phyloP scores from a whole-genome alignment of 192 early-diverging fungal species.

The Mortierella claussenii region DNA sequence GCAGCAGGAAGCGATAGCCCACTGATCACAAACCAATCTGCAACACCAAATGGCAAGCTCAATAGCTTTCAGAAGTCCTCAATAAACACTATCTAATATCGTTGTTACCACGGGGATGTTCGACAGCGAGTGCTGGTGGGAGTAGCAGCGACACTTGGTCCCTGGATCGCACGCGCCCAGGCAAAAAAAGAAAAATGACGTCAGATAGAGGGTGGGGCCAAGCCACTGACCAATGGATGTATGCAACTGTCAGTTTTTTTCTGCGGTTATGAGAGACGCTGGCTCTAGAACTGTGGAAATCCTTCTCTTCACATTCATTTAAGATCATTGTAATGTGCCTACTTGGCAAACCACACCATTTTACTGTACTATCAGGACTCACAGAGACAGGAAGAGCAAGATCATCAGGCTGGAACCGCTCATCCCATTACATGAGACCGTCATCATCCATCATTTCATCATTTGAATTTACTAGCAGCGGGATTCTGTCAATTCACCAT shows the following conservation, averaged over 20 bases:
- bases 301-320: constrained; percentile 57
- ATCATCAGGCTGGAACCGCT: background rate
- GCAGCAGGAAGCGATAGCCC: constrained; percentile 54
- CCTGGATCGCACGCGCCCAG: too few species aligned
- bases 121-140: too few species aligned
- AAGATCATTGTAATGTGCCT: constrained; percentile 49
- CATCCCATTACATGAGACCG: background rate
- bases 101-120: too few species aligned
- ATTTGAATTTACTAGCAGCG: background rate
- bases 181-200: too few species aligned
- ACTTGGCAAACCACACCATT: too few species aligned
- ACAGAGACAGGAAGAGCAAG: background rate
- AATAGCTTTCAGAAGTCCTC: constrained; percentile 33
- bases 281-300: constrained; percentile 8
- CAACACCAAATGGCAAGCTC: constrained; percentile 43
- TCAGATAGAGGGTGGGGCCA: too few species aligned
- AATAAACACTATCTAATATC: constrained; percentile 31
- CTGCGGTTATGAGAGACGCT: constrained; percentile 6
- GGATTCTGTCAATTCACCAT: background rate
- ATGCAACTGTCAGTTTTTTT: constrained; percentile 6
- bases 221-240: constrained; percentile 13
- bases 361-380: background rate
- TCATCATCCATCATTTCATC: background rate
- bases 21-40: constrained; percentile 45
- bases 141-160: too few species aligned